Conservation (phyloP, 2,329 filamentous ascomycete genomes). For the Eutypa lata region DNA sequence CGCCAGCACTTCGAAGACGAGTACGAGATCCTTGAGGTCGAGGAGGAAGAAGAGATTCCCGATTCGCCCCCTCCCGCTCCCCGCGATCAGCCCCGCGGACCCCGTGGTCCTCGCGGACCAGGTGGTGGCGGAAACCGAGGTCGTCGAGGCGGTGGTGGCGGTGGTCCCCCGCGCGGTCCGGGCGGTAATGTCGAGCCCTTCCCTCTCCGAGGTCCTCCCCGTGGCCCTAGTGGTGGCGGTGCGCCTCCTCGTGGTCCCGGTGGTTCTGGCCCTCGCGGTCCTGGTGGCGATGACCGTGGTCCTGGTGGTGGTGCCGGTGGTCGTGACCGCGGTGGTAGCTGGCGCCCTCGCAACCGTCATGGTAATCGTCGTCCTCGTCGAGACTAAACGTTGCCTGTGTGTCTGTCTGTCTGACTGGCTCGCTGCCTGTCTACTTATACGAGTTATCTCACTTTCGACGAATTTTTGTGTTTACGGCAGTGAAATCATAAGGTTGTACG, state of each 20-base stretch:
- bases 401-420: too few species aligned
- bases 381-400: too few species aligned
- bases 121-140: constrained; percentile 11
- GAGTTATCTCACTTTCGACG: too few species aligned
- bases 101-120: constrained; percentile 20
- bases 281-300: constrained; percentile 21
- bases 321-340: constrained; percentile 22
- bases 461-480: too few species aligned
- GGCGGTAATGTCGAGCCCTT: constrained; percentile 4
- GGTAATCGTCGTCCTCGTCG: constrained; percentile 20
- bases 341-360: constrained; percentile 23
- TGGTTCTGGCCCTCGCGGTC: neutral
- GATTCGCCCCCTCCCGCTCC: constrained; percentile 17
- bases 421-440: too few species aligned
- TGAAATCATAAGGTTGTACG: too few species aligned
- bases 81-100: constrained; percentile 21
- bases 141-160: constrained; percentile 12
- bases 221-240: neutral
- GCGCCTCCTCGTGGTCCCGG: constrained; percentile 12
- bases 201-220: neutral
- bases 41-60: constrained; percentile 64
- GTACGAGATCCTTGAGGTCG: constrained; percentile 73
- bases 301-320: constrained; percentile 13
- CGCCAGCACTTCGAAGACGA: constrained; percentile 68
- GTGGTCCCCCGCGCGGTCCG: constrained; percentile 14